Evolutionary conservation across 352 stramenopile genomes (phyloP).

Genomic region (Plasmopara halstedii): DNA sequence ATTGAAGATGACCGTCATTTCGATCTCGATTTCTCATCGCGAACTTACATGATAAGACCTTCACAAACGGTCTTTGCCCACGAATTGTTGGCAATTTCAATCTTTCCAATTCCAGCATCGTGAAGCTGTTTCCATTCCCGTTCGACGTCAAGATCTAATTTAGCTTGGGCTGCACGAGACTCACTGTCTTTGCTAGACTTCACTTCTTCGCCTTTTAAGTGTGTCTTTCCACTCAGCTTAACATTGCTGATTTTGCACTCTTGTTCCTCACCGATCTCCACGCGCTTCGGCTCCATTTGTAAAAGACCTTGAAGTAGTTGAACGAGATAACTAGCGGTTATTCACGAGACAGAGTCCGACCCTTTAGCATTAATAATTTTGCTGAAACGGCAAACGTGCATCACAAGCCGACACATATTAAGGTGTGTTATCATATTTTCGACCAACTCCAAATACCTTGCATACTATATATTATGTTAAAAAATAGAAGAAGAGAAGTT

Average conservation of each 20-base stretch:
- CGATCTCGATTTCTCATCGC: neutral
- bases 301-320: neutral
- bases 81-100: constrained; percentile 64
- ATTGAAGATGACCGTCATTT: constrained; percentile 1
- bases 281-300: constrained; percentile 59
- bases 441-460: no score
- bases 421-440: no score
- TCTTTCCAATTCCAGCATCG: constrained; percentile 41
- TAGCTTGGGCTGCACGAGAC: constrained; percentile 49
- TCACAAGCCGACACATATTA: no score
- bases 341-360: constrained; percentile 12
- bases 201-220: constrained; percentile 25
- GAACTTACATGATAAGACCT: constrained; percentile 57
- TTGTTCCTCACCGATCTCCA: constrained; percentile 47
- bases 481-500: no score
- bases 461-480: no score
- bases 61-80: constrained; percentile 62
- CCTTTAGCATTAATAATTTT: constrained; percentile 1
- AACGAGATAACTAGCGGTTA: constrained; percentile 8
- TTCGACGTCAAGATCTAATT: constrained; percentile 76
- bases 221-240: constrained; percentile 52
- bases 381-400: constrained; percentile 18
- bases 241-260: constrained; percentile 60
- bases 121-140: constrained; percentile 76
- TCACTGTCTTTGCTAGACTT: constrained; percentile 53